A percentile compares a stretch with the other conserved stretches of the same genome.
These are phyloP conservation scores for Tetraselmis chui DNA, from an alignment of 139 green algal species.

Conservation along the genomic window DNA sequence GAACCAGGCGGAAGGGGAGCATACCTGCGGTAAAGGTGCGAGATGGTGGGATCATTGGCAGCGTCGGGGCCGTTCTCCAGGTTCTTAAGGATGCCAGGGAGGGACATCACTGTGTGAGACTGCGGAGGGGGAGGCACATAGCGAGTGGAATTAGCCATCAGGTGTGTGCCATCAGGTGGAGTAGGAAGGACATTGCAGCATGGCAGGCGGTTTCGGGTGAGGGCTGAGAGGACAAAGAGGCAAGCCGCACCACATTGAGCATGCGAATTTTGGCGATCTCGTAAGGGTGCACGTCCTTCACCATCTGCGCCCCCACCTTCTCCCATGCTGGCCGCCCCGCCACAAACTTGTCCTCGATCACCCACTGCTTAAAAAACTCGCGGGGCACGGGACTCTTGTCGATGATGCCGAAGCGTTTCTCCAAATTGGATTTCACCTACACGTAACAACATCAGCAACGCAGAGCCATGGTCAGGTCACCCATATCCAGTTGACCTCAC, in stretches of 20 bases:
- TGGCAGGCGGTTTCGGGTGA: no score
- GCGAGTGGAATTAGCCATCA: no score
- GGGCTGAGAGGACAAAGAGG: no score
- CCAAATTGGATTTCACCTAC: not conserved
- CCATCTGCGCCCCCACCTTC: not conserved
- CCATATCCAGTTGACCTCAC: no score
- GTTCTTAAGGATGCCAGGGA: not conserved
- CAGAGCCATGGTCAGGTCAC: no score
- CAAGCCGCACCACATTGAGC: not conserved
- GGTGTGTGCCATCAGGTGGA: no score
- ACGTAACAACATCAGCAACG: no score
- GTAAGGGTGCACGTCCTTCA: not conserved
- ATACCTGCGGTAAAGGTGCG: not conserved
- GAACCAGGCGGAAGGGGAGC: no score
- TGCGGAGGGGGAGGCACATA: no score
- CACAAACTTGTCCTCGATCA: not conserved
- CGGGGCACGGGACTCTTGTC: not conserved
- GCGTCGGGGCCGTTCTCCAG: not conserved
- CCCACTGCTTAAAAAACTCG: not conserved
- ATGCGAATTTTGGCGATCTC: not conserved
- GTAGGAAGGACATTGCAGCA: no score
- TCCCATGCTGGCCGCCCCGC: not conserved
- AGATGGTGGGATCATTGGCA: not conserved
- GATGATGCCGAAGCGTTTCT: not conserved
- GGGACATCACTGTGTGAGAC: not conserved